Base-by-base conservation (phyloP, 306 rosid species). In the Quercus variabilis region DNA sequence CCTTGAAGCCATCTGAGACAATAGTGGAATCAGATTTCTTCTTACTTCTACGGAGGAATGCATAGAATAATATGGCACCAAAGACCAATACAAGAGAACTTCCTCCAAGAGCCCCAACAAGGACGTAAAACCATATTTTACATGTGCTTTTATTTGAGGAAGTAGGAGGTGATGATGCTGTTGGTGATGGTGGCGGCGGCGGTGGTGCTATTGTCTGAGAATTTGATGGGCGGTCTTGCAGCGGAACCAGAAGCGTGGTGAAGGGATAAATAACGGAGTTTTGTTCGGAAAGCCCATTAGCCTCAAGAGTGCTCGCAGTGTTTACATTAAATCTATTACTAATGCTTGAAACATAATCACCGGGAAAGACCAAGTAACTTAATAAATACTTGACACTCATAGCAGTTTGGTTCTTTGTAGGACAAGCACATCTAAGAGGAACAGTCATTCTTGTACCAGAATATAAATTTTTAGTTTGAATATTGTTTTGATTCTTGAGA, bases 361-460 rank as follows among this genome's bases (percentile, higher is more conserved):
- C 91, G 74, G 69, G 5, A 1, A n/a, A 1, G 1, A 92, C 74
- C 2, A 88, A 13, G 81, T 91, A 92, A 83, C 93, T 91, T 74
- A 91, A 51, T 1, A 92, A 85, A 77, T 86, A 91, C 65, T 76
- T 90, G 33, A 90, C 52, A 12, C 89, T 92, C 23, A 79, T 58
- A 56, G 88, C 81, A 19, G 80, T 90, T 86, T 91, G 98, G 46
- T 89, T 92, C 85, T 85, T 86, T 9, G 99, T 87, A 59, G 91
- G 98, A 83, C 99, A 92, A 84, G 98, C 98, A 72, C 99, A 95
- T 87, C 98, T 85, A 76, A 95, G 98, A 83, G 97, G 96, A 78
- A 91, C 89, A 30, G 1, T 62, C 23, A 95, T 69, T 31, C 55
- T 75, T 30, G 79, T 76, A 55, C 97, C 98, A 15, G 71, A 0